These are phyloP conservation scores for Hyphodiscus sp. DNA, from an alignment of 2,329 filamentous ascomycete species.

Conservation along the genomic window DNA sequence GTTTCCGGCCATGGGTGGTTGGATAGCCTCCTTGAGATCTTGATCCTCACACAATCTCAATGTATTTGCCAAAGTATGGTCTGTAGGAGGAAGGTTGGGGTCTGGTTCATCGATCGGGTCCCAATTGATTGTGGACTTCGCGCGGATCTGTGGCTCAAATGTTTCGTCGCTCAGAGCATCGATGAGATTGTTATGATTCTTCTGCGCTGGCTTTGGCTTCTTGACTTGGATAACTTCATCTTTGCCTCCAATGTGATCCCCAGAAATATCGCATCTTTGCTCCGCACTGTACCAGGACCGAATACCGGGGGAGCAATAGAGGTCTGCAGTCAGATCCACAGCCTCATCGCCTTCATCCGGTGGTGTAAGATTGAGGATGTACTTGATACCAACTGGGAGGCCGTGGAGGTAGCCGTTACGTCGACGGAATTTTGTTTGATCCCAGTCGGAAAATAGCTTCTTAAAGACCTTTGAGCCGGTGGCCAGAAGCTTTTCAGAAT, in stretches of 20 bases:
- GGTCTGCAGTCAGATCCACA: slow-evolving; percentile 49
- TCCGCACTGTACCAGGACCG: slow-evolving; percentile 46
- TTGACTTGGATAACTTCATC: slow-evolving; percentile 33
- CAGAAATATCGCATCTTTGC: slow-evolving; percentile 33
- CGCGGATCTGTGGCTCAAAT: no score
- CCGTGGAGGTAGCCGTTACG: slow-evolving; percentile 23
- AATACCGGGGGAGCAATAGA: slow-evolving; percentile 51
- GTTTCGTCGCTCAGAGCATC: neutral
- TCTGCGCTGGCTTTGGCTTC: neutral
- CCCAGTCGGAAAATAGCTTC: slow-evolving; percentile 38
- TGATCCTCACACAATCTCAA: neutral
- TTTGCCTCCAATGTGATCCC: slow-evolving; percentile 38
- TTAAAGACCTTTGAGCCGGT: slow-evolving; percentile 42
- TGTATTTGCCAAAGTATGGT: neutral
- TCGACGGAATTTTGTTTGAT: slow-evolving; percentile 35
- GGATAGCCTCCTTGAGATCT: neutral
- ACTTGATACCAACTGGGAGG: slow-evolving; percentile 43
- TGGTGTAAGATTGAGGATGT: slow-evolving; percentile 58
- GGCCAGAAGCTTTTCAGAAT: slow-evolving; percentile 39
- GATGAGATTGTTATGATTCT: neutral
- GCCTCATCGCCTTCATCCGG: slow-evolving; percentile 55
- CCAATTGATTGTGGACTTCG: no score
- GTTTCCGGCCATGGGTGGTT: neutral
- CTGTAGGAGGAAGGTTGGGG: neutral
- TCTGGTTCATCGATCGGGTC: no score